These are phyloP conservation scores for Lithohypha guttulata DNA, from an alignment of 2,329 filamentous ascomycete genomes.

Conservation along the genomic window DNA sequence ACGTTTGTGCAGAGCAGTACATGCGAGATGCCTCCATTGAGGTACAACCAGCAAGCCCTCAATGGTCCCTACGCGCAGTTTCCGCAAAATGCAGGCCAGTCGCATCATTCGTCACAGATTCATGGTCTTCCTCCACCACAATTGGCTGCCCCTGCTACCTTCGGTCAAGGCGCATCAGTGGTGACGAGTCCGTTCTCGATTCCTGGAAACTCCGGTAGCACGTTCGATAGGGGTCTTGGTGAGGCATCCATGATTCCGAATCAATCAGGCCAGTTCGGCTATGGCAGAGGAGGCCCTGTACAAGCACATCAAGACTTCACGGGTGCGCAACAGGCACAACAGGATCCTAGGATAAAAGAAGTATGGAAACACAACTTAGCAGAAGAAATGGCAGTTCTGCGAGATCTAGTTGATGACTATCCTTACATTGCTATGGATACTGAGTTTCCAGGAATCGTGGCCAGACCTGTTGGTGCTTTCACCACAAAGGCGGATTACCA, in stretches of 20 bases:
- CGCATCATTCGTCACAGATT: slow-evolving; percentile 37
- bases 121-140: slow-evolving; percentile 44
- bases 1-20: not conserved
- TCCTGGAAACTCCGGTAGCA: slow-evolving; percentile 40
- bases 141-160: slow-evolving; percentile 52
- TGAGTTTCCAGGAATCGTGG: slow-evolving; percentile 95
- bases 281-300: slow-evolving; percentile 61
- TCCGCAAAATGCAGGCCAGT: slow-evolving; percentile 37
- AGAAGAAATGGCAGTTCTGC: slow-evolving; percentile 77
- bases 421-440: slow-evolving; percentile 98
- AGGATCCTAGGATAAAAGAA: slow-evolving; percentile 76
- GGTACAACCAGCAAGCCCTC: slow-evolving; percentile 48
- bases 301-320: slow-evolving; percentile 44
- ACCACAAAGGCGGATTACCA: slow-evolving; percentile 95
- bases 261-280: slow-evolving; percentile 79
- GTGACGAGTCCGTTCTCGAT: slow-evolving; percentile 20
- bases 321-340: slow-evolving; percentile 28
- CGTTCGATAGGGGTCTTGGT: slow-evolving; percentile 39
- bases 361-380: slow-evolving; percentile 90
- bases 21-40: slow-evolving; percentile 45
- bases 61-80: slow-evolving; percentile 50
- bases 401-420: slow-evolving; percentile 78
- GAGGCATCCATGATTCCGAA: slow-evolving; percentile 58
- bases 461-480: slow-evolving; percentile 88
- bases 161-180: slow-evolving; percentile 41